phyloP scores from a whole-genome alignment of 2,329 filamentous ascomycete genomes.

The Colletotrichum kahawae region DNA sequence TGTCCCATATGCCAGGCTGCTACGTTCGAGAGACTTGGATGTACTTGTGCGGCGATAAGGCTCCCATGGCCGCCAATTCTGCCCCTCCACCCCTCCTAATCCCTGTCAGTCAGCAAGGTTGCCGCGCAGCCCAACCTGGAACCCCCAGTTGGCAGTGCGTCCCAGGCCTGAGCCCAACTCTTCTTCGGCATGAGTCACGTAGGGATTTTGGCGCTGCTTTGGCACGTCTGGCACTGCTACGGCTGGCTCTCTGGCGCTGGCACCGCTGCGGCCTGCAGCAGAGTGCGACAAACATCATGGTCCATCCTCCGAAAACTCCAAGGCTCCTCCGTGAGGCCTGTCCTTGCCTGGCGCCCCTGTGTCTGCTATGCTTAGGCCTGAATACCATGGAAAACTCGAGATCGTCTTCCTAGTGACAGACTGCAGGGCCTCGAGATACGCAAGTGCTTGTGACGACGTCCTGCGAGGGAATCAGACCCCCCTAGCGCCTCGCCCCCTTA shows the following conservation, averaged over 20 bases:
- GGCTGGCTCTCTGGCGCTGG: not conserved
- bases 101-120: slow-evolving; percentile 17
- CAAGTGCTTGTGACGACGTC: not conserved
- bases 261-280: not conserved
- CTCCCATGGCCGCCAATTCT: not conserved
- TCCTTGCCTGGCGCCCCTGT: not conserved
- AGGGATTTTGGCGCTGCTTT: not conserved
- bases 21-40: not conserved
- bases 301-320: slow-evolving; percentile 2
- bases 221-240: not conserved
- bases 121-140: slow-evolving; percentile 21
- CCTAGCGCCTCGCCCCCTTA: not conserved
- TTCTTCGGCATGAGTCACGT: slow-evolving; percentile 22
- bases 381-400: not conserved
- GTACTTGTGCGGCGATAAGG: slow-evolving; percentile 13
- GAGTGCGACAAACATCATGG: not conserved
- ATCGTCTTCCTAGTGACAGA: not conserved
- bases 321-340: slow-evolving; percentile 10
- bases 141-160: not conserved
- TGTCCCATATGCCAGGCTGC: not conserved
- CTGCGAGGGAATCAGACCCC: not conserved
- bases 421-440: not conserved
- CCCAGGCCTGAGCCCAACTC: slow-evolving; percentile 17
- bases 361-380: not conserved
- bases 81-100: slow-evolving; percentile 19